Evolutionary conservation across 2,329 filamentous ascomycete species (phyloP).

Genomic region (Cytospora leucostoma): DNA sequence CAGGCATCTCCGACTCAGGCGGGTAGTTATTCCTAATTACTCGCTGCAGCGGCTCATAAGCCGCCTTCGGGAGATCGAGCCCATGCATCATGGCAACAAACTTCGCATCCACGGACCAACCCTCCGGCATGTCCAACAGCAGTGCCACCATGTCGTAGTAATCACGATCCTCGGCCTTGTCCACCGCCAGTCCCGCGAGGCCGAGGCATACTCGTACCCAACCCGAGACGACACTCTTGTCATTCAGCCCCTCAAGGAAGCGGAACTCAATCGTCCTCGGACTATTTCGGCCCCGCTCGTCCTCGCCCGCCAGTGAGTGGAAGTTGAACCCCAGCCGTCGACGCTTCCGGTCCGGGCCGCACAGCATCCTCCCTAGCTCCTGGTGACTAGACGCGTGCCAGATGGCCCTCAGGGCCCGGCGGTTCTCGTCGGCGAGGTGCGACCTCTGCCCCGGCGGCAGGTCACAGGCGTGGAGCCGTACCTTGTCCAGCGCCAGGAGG

Average conservation of each 20-base stretch:
- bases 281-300: constrained; percentile 37
- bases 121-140: constrained; percentile 11
- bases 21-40: constrained; percentile 21
- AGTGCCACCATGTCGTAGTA: constrained; percentile 21
- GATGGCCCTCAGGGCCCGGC: constrained; percentile 36
- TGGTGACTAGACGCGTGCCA: constrained; percentile 33
- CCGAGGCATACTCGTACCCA: constrained; percentile 40
- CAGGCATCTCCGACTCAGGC: neutral
- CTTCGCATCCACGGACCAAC: constrained; percentile 12
- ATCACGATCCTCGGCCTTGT: constrained; percentile 15
- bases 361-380: constrained; percentile 41
- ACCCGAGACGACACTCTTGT: constrained; percentile 34
- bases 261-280: constrained; percentile 44
- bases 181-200: constrained; percentile 35
- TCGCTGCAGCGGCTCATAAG: constrained; percentile 14
- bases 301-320: constrained; percentile 41
- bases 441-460: neutral
- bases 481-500: constrained; percentile 18
- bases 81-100: constrained; percentile 14
- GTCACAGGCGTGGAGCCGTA: neutral
- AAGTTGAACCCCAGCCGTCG: constrained; percentile 46
- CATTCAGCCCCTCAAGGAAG: constrained; percentile 41
- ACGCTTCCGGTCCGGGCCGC: constrained; percentile 37
- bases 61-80: constrained; percentile 1
- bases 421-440: constrained; percentile 19